These are phyloP conservation scores for Nicotiana rustica DNA, from an alignment of 305 asterid species.

Conservation along the genomic window DNA sequence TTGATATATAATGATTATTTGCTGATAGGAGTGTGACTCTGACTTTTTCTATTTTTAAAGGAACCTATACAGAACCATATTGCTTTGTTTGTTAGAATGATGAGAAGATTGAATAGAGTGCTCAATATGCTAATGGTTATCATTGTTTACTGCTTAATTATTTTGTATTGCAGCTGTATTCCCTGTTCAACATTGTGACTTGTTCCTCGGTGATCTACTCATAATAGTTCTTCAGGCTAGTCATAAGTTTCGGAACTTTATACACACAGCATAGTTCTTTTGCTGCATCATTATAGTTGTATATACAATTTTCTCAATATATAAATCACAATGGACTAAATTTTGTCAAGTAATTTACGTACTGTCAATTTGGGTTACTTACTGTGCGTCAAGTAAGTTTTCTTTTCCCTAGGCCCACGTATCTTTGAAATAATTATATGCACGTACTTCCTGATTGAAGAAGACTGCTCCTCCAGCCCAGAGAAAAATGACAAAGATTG, in stretches of 20 bases:
- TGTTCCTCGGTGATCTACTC: neutral
- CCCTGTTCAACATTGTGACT: neutral
- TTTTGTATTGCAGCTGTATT: too few species aligned
- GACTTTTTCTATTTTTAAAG: neutral
- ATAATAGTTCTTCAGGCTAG: neutral
- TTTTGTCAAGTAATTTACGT: neutral
- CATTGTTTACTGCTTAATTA: neutral
- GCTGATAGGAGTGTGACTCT: neutral
- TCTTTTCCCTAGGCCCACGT: neutral
- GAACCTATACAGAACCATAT: neutral
- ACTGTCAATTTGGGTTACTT: neutral
- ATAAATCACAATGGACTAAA: neutral
- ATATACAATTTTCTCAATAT: neutral
- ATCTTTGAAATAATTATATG: constrained; percentile 12
- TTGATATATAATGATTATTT: neutral
- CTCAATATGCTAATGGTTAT: neutral
- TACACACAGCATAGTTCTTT: neutral
- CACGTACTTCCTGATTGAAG: neutral
- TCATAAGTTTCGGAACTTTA: neutral
- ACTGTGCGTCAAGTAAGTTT: neutral
- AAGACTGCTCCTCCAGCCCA: neutral
- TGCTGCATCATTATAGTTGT: neutral
- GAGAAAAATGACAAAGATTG: neutral
- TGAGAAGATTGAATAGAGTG: neutral
- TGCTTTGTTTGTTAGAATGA: neutral